Percentiles rank a stretch among this genome's conserved stretches.
These are phyloP conservation scores for Prunus campanulata DNA, from an alignment of 306 rosid genomes.

Conservation along the genomic window DNA sequence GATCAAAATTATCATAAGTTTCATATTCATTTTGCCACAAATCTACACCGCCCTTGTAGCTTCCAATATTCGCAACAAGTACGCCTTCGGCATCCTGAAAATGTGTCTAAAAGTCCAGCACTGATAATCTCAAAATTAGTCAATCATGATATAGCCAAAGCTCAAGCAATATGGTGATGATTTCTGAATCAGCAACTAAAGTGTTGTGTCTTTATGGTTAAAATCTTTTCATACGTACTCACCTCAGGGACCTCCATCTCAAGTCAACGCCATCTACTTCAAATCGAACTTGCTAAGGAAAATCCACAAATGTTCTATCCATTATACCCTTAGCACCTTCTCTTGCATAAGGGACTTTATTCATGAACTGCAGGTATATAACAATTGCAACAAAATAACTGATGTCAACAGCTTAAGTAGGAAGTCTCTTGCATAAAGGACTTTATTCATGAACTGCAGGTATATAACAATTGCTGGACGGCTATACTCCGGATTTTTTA, in stretches of 20 bases:
- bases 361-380: constrained; percentile 78
- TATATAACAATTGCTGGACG: background rate
- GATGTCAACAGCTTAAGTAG: background rate
- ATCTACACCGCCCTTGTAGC: constrained; percentile 99
- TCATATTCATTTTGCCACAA: constrained; percentile 99
- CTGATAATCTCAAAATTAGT: background rate
- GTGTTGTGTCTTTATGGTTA: background rate
- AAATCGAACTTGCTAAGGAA: constrained; percentile 89
- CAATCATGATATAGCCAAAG: background rate
- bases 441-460: constrained; percentile 99
- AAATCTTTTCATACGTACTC: constrained; percentile 24
- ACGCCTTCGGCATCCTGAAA: constrained; percentile 98
- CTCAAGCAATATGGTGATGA: background rate
- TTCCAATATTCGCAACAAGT: constrained; percentile 97
- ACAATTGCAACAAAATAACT: constrained; percentile 6
- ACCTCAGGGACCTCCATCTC: constrained; percentile 99
- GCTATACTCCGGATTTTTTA: no score
- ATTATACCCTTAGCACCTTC: constrained; percentile 96
- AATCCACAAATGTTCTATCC: constrained; percentile 94
- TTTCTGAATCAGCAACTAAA: background rate
- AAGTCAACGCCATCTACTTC: constrained; percentile 76
- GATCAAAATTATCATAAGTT: constrained; percentile 83
- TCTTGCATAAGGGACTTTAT: constrained; percentile 96
- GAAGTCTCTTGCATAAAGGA: constrained; percentile 64
- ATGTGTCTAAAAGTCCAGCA: constrained; percentile 2